Percentiles rank a stretch among this genome's conserved stretches.
phyloP scores from a whole-genome alignment of 2,329 filamentous ascomycete genomes.

The Trichoderma gracile region DNA sequence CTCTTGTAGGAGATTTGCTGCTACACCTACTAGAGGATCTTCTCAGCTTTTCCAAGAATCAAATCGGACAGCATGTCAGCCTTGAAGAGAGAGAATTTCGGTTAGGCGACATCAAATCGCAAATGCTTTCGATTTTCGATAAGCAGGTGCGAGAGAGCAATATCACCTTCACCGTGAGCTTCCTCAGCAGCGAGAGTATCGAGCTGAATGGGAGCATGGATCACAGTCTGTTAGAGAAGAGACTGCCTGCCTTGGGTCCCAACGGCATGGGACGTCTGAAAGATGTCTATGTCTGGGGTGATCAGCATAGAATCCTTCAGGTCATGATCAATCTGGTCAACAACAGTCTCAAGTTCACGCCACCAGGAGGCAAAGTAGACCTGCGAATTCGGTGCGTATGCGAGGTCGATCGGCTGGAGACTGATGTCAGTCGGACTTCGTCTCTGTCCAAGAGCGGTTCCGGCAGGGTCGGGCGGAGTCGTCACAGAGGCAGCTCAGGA shows the following conservation, averaged over 20 bases:
- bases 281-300: slow-evolving; percentile 89
- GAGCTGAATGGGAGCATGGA: slow-evolving; percentile 38
- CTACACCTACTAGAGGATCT: slow-evolving; percentile 86
- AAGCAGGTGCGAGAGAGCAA: slow-evolving; percentile 81
- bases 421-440: slow-evolving; percentile 53
- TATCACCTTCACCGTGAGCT: slow-evolving; percentile 72
- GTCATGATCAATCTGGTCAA: slow-evolving; percentile 93
- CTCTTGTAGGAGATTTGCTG: slow-evolving; percentile 63
- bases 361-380: slow-evolving; percentile 70
- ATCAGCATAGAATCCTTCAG: slow-evolving; percentile 86
- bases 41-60: slow-evolving; percentile 91
- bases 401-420: slow-evolving; percentile 50
- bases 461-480: slow-evolving; percentile 43
- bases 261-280: slow-evolving; percentile 67
- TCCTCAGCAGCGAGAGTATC: slow-evolving; percentile 48
- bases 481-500: slow-evolving; percentile 50
- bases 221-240: slow-evolving; percentile 38
- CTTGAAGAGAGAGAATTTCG: slow-evolving; percentile 85
- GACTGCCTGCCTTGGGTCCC: slow-evolving; percentile 62
- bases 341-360: slow-evolving; percentile 91
- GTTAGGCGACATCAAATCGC: slow-evolving; percentile 78
- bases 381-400: slow-evolving; percentile 74
- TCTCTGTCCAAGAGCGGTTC: slow-evolving; percentile 51
- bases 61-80: slow-evolving; percentile 80
- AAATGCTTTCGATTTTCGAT: slow-evolving; percentile 83